phyloP scores from a whole-genome alignment of 192 early-diverging fungal species.

The Gamsiella multidivaricata region DNA sequence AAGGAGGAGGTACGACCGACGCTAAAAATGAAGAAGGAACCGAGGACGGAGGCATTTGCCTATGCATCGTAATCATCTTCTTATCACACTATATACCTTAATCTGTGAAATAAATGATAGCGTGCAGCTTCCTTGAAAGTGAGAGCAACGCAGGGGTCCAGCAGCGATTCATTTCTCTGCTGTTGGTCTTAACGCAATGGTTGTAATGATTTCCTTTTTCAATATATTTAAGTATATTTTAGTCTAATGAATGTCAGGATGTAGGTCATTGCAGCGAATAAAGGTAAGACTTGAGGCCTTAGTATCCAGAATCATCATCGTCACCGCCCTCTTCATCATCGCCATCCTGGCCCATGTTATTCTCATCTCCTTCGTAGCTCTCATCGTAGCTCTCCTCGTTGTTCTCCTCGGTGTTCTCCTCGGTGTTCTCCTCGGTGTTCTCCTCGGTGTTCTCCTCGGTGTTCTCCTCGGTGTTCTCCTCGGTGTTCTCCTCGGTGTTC shows the following conservation, averaged over 20 bases:
- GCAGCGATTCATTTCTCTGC: too few species aligned
- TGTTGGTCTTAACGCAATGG: too few species aligned
- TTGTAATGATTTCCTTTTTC: too few species aligned
- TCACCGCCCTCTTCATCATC: conserved; percentile 3
- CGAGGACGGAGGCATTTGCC: not conserved
- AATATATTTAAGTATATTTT: too few species aligned
- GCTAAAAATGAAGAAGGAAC: conserved; percentile 14
- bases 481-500: not conserved
- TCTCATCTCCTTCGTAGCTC: not conserved
- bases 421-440: not conserved
- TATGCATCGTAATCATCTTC: too few species aligned
- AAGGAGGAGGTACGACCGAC: not conserved
- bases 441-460: not conserved
- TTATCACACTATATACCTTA: too few species aligned
- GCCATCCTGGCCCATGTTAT: not conserved
- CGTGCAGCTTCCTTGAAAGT: too few species aligned
- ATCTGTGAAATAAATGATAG: too few species aligned
- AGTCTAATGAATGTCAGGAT: too few species aligned
- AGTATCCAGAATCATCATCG: conserved; percentile 8
- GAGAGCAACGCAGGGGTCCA: too few species aligned
- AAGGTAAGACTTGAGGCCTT: too few species aligned
- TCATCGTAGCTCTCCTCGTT: not conserved
- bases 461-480: not conserved
- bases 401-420: not conserved
- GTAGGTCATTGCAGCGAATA: too few species aligned